Evolutionary conservation across 371 early-diverging fungal genomes (phyloP), one percentile per base, ranked within the genome.

Genomic region (Synchytrium microbalum): DNA sequence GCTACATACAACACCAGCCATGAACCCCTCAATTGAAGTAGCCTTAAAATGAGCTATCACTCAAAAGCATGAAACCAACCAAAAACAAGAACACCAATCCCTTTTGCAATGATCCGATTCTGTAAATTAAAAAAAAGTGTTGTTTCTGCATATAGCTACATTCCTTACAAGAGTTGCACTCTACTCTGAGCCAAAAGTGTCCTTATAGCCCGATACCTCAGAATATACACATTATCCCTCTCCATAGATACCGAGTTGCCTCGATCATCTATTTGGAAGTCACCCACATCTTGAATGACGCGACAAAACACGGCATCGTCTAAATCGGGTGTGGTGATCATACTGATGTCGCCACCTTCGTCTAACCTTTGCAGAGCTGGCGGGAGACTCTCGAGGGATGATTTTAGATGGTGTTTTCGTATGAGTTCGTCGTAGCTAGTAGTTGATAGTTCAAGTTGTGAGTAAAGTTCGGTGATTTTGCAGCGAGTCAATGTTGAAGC

Each of bases 221-320:
- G 69, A 55, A 85, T 75, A 63, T 79, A 84, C 10, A 83, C 79
- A 59, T 81, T 79, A 32, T 72, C 72, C 23, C 61, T 32, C 32
- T 64, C 70, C 66, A 80, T 57, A 5, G 75, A 74, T 71, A 25
- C 79, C 78, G 51, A 54, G 57, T 26, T 67, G 30, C 29, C 66
- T 62, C 65, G 54, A 60, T 60, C 70, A 8, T 76, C 81, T 54
- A 85, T 68, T 64, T 83, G 81, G 59, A 82, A 79, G 28, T 79
- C 79, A 3, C 89, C 89, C 29, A 85, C 73, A 2, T 78, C 77
- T 52, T 79, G 69, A 24, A 81, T 56, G 3, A 86, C 78, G 5
- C 84, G 70, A 58, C 85, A 84, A 68, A 91, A 88, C 0, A 92
- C 90, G 1, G 90, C 86, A 28, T 82, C 78, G 32, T 89, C 84